Base-by-base conservation (phyloP, 805 yeast genomes). In the Scheffersomyces amazonensis region DNA sequence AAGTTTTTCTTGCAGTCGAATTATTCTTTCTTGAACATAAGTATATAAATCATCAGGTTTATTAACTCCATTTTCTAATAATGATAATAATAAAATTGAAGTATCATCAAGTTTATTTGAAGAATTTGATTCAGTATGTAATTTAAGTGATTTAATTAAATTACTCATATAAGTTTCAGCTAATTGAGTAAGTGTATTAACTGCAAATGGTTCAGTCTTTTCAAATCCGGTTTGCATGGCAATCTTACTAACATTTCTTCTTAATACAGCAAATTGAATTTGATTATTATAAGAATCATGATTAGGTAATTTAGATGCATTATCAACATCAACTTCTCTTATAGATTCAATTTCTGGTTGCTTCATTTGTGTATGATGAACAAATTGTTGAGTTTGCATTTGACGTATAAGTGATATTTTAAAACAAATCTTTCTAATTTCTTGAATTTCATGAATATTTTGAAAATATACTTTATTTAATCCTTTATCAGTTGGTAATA, bases 191-290 rank as follows among this genome's bases (percentile, higher is more conserved):
- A 93, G 62, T 2, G 87, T 76, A 44, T 86, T 83, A 18, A 87
- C 73, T 5, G 97, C 96, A 34, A 72, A 67, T 10, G 83, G 78
- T 48, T 87, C 87, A 0, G 95, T 76, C 0, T 84, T 68, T 62
- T 93, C 98, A 65, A 87, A 93, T 0, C 99, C 99, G 31, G 83
- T 81, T 29, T 87, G 83, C 98, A 93, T 91, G 1, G 87, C 79
- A 15, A 93, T 65, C 44, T 88, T 87, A 15, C 90, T 76, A 0
- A 87, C 78, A 29, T 83, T 76, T 48, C 84, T 79, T 46, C 78
- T 73, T 65, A 93, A 62, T 0, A 86, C 78, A 1, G 79, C 69
- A 49, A 73, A 78, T 8, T 89, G 83, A 11, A 88, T 70, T 2
- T 74, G 78, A n/a, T 69, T 71, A 40, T 74, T 74, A 53, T 71